These are phyloP conservation scores for Monilinia aucupariae DNA, from an alignment of 2,329 filamentous ascomycete species.

Conservation along the genomic window DNA sequence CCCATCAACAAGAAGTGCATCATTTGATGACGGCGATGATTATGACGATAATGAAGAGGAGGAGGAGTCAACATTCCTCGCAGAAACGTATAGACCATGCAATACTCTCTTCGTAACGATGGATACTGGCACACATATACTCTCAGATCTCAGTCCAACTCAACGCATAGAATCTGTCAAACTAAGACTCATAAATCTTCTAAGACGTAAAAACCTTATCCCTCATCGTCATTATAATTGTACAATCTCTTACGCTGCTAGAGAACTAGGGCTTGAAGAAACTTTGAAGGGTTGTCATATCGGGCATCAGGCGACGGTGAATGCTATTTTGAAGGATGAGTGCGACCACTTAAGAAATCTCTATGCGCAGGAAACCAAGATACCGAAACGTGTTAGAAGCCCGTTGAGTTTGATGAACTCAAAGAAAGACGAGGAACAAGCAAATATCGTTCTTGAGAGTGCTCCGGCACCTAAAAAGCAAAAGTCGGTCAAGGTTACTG, in stretches of 20 bases:
- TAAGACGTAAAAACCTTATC: neutral
- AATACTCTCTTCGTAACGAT: neutral
- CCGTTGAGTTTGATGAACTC: neutral
- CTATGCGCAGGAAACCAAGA: neutral
- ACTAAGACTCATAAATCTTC: neutral
- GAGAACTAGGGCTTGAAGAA: neutral
- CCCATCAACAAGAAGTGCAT: neutral
- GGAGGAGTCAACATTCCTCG: neutral
- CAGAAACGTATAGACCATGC: neutral
- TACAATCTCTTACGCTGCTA: neutral
- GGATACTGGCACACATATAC: neutral
- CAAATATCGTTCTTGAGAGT: neutral
- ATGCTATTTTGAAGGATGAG: neutral
- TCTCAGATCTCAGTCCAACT: neutral
- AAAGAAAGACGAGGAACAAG: neutral
- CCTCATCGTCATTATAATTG: neutral
- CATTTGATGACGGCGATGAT: neutral
- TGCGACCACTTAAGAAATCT: no score
- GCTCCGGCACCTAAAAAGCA: neutral
- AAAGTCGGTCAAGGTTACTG: neutral
- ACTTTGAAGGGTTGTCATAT: neutral
- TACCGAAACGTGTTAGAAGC: neutral
- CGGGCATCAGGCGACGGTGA: conserved; percentile 6
- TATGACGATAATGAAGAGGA: no score
- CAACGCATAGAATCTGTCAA: neutral